Evolutionary conservation across 306 rosid genomes (phyloP), one percentile per base, ranked within the genome.

Genomic region (Parietaria judaica): DNA sequence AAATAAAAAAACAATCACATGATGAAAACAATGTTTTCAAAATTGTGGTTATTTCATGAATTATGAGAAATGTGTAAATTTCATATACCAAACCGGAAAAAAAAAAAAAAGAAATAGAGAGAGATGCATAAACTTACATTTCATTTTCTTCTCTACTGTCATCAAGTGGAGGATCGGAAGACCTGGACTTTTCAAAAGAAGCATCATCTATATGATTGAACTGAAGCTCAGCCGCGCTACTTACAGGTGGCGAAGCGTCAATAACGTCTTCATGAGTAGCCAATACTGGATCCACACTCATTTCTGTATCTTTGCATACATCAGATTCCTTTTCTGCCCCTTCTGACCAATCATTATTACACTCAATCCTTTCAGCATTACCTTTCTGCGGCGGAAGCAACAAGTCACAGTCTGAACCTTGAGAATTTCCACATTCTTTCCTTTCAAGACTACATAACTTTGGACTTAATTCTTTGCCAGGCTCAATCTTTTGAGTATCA

Each of bases 71-170:
- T n/a, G 15, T 7, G 10, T 49, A 49, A 11, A n/a, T 4, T n/a
- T 7, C 10, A 49, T 49, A n/a, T n/a, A 49, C 6, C 13, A n/a
- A n/a, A 8, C 3, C 45, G 0, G 45, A 41, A 11, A 50, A n/a
- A 35, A 11, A 6, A 3, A 11, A 11, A 62, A 47, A 14, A 4
- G 39, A n/a, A 58, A 23, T 16, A 7, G 39, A 36, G 37, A 14
- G 38, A 12, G 48, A 63, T 14, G 48, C 65, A 54, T 34, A 58
- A 60, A 54, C 98, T 91, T 84, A 91, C 98, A 66, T 68, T 65
- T 74, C 72, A 56, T 78, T 78, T 48, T 62, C 66, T 68, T 74
- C 74, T 66, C 70, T 67, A 45, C 51, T 51, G 58, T 79, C 86
- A 56, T 55, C 79, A 71, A 53, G 63, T 36, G 50, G 69, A 64